Percentiles rank a stretch among this genome's conserved stretches.
These are phyloP conservation scores for Bidens hawaiensis DNA, from an alignment of 140 eudicot genomes.

Conservation along the genomic window DNA sequence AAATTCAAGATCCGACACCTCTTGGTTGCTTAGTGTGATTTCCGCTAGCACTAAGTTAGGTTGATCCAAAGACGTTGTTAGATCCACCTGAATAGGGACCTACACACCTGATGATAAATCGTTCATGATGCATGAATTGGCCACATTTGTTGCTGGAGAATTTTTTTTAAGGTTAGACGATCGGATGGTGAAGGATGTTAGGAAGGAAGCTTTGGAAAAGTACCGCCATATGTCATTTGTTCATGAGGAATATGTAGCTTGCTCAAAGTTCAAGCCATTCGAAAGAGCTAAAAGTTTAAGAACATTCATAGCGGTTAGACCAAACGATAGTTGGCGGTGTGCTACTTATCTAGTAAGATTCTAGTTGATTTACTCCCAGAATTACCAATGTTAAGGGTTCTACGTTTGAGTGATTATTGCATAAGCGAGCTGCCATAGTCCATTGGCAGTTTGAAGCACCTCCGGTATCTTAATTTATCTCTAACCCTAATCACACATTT, in stretches of 20 bases:
- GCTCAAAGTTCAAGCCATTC: constrained; percentile 17
- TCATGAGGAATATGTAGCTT: constrained; percentile 17
- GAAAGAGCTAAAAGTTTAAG: constrained; percentile 23
- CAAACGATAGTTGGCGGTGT: background rate
- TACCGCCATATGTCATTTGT: constrained; percentile 33
- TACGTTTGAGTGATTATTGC: constrained; percentile 9
- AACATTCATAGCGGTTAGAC: constrained; percentile 24
- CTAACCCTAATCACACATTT: constrained; percentile 12
- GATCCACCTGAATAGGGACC: no score
- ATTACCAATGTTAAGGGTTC: constrained; percentile 11
- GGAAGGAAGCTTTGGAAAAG: background rate
- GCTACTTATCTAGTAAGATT: constrained; percentile 1
- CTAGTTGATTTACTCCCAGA: background rate
- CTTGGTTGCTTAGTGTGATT: no score
- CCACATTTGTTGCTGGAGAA: background rate
- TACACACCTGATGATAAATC: background rate
- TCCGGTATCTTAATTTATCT: constrained; percentile 32
- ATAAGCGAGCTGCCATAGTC: constrained; percentile 28
- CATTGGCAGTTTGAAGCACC: constrained; percentile 26
- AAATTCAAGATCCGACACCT: no score
- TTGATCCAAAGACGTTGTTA: no score
- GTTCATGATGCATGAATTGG: constrained; percentile 16
- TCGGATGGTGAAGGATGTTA: background rate
- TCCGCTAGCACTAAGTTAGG: no score
- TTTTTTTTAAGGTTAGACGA: background rate